Base-by-base conservation (phyloP, 768 basidiomycete species). In the Phallus indusiatus region DNA sequence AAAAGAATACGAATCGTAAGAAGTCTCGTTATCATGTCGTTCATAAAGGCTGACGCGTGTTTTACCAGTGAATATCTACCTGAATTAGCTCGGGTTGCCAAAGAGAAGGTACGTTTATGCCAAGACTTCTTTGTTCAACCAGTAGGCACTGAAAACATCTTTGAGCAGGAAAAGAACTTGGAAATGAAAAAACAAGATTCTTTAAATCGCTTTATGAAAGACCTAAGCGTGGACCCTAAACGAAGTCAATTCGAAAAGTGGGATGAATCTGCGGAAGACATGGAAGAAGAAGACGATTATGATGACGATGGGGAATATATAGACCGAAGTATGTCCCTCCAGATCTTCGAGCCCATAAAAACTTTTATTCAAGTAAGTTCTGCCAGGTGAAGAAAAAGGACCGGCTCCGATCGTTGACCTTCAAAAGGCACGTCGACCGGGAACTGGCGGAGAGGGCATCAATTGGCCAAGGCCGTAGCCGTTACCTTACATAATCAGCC, bases 1-100 rank as follows among this genome's bases (percentile, higher is more conserved):
- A 64, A 76, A 83, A 58, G 94, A 94, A 71, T 99, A 96, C 71
- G 85, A 90, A 71, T 85, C 76, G 94, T 96, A 67, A 65, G 83
- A 71, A 10, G 53, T 56, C 11, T 20, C 50, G 5, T 17, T 37
- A 51, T 17, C 37, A 5, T 58, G 35, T 11, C 20, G 21, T 12
- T 17, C 22, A 51, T 20, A 50, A 24, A 59, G 55, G 18, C 37
- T 46, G 59, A 50, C 28, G 28, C 48, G 49, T 10, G n/a, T n/a
- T 47, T 50, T 58, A 60, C 33, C 70, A 95, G 92, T 61, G 91
- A 94, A 56, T 99, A 98, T 69, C 79, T 93, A 35, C 94, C 94
- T 0, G 94, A 97, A 67, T 79, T 98, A 5, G 79, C 85, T 48
- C 81, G 84, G 35, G 82, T 92, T 6, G 68, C 71, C 10, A 65